phyloP scores from a whole-genome alignment of 2,329 filamentous ascomycete genomes.

The Colletotrichum noveboracense region DNA sequence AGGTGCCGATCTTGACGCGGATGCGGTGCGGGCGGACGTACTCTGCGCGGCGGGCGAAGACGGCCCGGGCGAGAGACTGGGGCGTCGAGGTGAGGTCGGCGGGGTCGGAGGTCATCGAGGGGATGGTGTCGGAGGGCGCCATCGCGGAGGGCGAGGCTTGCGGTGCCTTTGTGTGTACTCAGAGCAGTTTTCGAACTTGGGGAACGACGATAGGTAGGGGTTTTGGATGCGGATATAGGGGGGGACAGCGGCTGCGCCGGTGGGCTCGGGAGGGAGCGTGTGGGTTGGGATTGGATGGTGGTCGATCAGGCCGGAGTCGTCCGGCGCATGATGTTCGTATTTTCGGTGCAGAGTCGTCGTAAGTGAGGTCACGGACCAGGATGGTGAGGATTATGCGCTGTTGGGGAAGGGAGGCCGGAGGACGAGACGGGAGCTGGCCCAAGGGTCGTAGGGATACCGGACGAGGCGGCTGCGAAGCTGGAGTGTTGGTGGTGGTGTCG shows the following conservation, averaged over 20 bases:
- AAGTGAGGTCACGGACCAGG: constrained; percentile 14
- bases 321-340: constrained; percentile 20
- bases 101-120: constrained; percentile 43
- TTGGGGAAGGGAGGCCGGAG: no score
- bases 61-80: constrained; percentile 65
- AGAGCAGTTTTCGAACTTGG: not conserved
- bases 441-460: not conserved
- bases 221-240: not conserved
- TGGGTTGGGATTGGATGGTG: not conserved
- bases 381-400: constrained; percentile 1
- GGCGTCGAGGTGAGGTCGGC: constrained; percentile 52
- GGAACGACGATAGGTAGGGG: not conserved
- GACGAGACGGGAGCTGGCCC: not conserved
- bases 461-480: not conserved
- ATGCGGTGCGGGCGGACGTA: constrained; percentile 78
- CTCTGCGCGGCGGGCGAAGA: constrained; percentile 78
- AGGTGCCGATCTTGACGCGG: constrained; percentile 88
- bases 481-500: not conserved
- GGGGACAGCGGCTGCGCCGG: not conserved
- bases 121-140: constrained; percentile 2
- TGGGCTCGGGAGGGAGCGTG: not conserved
- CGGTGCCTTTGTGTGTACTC: not conserved
- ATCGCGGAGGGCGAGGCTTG: constrained; percentile 1
- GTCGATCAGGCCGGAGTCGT: constrained; percentile 12
- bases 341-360: constrained; percentile 1